These are phyloP conservation scores for Combretum micranthum DNA, from an alignment of 345 rosid species.

Conservation along the genomic window DNA sequence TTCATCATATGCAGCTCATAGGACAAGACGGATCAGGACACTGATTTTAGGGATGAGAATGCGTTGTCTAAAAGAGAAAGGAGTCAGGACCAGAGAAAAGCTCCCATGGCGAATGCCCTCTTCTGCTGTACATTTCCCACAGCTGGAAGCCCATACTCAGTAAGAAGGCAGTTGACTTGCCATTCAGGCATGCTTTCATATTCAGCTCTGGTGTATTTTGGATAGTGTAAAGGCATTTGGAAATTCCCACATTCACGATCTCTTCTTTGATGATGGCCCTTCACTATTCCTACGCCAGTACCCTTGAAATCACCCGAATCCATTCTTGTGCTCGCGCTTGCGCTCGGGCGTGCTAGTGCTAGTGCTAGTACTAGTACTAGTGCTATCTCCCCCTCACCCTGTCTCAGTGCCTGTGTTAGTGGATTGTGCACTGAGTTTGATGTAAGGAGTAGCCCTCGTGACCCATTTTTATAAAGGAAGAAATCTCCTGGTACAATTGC, in stretches of 20 bases:
- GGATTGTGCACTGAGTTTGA: not conserved
- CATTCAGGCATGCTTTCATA: conserved; percentile 18
- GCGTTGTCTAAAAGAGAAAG: not conserved
- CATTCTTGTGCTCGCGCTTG: too few species aligned
- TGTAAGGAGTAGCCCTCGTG: not conserved
- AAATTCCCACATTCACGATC: not conserved
- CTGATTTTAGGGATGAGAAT: too few species aligned
- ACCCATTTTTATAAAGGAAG: not conserved
- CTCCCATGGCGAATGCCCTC: conserved; percentile 18
- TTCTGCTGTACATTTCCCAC: conserved; percentile 10
- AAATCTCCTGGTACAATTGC: not conserved
- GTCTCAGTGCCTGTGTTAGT: not conserved
- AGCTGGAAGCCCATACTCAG: conserved; percentile 10
- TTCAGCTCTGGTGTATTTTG: conserved; percentile 14
- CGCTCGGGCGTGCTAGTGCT: too few species aligned
- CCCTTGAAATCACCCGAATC: not conserved
- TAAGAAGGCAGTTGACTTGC: conserved; percentile 15
- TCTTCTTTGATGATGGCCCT: not conserved
- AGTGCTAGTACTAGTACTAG: too few species aligned
- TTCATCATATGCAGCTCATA: too few species aligned
- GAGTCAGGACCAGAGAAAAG: conserved; percentile 13
- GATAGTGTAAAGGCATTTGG: conserved; percentile 20
- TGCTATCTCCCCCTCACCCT: not conserved
- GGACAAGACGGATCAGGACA: too few species aligned
- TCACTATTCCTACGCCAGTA: not conserved